These are phyloP conservation scores for Cystobasidium tubakii DNA, from an alignment of 768 basidiomycete genomes.

Conservation along the genomic window DNA sequence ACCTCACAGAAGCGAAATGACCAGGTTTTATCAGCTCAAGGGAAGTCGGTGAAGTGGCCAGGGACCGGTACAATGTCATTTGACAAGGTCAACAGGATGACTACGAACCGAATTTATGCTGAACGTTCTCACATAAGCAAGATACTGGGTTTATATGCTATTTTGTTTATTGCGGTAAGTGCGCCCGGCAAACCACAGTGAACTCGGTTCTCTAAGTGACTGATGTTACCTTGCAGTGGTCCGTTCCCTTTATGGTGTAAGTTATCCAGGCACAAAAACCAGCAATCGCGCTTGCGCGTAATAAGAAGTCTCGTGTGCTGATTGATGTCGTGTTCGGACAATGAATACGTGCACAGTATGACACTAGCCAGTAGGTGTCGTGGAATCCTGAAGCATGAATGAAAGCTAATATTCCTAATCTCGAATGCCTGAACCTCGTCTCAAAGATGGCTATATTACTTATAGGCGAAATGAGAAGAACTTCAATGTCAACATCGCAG, in stretches of 20 bases:
- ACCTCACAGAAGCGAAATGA: background rate
- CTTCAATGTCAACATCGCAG: background rate
- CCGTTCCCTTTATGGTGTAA: constrained; percentile 1
- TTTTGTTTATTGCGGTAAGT: background rate
- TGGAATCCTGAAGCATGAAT: too few relatives aligned
- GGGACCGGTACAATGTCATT: background rate
- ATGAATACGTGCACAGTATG: background rate
- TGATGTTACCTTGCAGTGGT: background rate
- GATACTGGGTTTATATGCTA: background rate
- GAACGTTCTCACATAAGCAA: constrained; percentile 5
- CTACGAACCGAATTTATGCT: background rate
- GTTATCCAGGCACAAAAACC: background rate
- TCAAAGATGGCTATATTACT: constrained; percentile 6
- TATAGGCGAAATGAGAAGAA: background rate
- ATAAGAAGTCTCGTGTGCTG: too few relatives aligned
- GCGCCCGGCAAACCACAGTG: too few relatives aligned
- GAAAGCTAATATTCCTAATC: too few relatives aligned
- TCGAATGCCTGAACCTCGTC: too few relatives aligned
- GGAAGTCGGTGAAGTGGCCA: background rate
- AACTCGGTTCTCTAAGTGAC: too few relatives aligned
- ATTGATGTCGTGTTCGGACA: too few relatives aligned
- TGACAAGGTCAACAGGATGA: background rate
- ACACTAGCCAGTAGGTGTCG: background rate
- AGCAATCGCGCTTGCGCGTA: too few relatives aligned
- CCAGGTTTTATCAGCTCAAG: background rate